phyloP scores from a whole-genome alignment of 495 filamentous ascomycete species.

The Xylaria bambusicola region DNA sequence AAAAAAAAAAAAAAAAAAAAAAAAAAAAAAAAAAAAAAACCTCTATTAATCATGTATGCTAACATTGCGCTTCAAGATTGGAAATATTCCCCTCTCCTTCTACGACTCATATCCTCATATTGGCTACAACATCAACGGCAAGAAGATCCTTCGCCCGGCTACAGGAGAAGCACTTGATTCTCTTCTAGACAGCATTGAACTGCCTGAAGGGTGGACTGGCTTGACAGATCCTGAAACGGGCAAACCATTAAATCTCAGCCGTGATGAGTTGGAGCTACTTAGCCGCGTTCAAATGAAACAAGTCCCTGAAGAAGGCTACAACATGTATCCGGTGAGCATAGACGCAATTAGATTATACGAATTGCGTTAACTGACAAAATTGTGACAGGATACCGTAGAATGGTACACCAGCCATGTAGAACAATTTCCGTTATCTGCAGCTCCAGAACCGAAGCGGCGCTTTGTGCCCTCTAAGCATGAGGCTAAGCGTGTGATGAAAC shows the following conservation, averaged over 20 bases:
- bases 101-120: conserved; percentile 98
- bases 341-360: not conserved
- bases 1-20: too few species aligned
- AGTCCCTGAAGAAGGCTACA: conserved; percentile 80
- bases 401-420: conserved; percentile 90
- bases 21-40: not conserved
- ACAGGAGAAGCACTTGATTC: conserved; percentile 93
- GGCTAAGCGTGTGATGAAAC: conserved; percentile 95
- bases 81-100: conserved; percentile 88
- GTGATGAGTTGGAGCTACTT: conserved; percentile 86
- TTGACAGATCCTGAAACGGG: conserved; percentile 91
- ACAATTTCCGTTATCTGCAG: conserved; percentile 90
- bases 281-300: conserved; percentile 90
- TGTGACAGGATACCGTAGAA: conserved; percentile 71
- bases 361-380: conserved; percentile 18
- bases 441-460: conserved; percentile 92
- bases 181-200: conserved; percentile 90
- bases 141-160: conserved; percentile 93
- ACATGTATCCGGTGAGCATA: conserved; percentile 73
- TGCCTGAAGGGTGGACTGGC: conserved; percentile 98
- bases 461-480: conserved; percentile 99
- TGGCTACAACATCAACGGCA: conserved; percentile 98
- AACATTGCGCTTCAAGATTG: conserved; percentile 52
- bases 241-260: conserved; percentile 82
- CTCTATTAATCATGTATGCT: not conserved